Conservation (phyloP, 2,329 filamentous ascomycete genomes). For the Calonectria leucothoes region DNA sequence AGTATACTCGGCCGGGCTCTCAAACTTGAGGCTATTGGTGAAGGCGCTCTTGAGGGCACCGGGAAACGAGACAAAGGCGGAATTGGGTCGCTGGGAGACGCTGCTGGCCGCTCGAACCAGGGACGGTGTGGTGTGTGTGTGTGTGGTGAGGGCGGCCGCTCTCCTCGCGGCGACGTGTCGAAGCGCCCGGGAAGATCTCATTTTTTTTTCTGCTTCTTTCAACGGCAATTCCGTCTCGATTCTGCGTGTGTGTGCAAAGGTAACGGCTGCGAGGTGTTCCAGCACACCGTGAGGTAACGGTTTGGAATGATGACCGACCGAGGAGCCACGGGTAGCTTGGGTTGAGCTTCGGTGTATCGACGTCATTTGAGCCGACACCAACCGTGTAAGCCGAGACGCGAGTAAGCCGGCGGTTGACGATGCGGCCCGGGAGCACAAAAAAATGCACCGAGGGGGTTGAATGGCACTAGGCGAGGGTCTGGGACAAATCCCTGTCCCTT, state of each 20-base stretch:
- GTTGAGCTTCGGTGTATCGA: conserved; percentile 37
- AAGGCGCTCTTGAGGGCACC: conserved; percentile 97
- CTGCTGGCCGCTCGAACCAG: conserved; percentile 56
- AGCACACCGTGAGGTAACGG: background rate
- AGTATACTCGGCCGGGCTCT: conserved; percentile 75
- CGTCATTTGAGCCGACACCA: conserved; percentile 48
- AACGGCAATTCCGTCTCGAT: conserved; percentile 9
- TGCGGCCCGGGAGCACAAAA: conserved; percentile 30
- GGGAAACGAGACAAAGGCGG: conserved; percentile 78
- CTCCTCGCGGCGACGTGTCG: conserved; percentile 43
- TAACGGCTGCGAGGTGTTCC: background rate
- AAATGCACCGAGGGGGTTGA: conserved; percentile 1
- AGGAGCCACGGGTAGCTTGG: conserved; percentile 32
- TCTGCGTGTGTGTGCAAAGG: background rate
- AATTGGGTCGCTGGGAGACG: conserved; percentile 67
- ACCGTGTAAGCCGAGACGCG: conserved; percentile 41
- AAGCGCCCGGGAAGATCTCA: conserved; percentile 49
- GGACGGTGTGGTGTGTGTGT: conserved; percentile 34
- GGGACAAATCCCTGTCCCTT: background rate
- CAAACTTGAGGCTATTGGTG: conserved; percentile 82
- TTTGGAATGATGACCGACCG: conserved; percentile 38
- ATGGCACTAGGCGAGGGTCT: background rate
- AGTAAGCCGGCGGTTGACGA: conserved; percentile 43
- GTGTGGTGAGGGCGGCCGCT: conserved; percentile 35
- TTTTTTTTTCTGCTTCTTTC: too few relatives aligned